Base-by-base conservation (phyloP, 352 stramenopile species). In the Phytophthora hibernalis region DNA sequence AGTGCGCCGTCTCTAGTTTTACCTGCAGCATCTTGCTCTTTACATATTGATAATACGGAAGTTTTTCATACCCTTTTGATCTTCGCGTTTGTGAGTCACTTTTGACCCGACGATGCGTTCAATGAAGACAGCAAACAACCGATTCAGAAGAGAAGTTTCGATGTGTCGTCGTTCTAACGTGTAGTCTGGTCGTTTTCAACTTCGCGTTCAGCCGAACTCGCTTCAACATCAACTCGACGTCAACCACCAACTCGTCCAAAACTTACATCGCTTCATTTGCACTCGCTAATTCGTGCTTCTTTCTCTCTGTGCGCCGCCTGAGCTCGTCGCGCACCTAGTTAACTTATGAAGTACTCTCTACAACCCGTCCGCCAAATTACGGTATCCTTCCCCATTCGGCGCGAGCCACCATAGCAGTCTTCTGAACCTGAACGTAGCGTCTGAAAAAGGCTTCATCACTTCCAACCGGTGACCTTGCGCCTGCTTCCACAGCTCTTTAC, bases 301-400 rank as follows among this genome's bases (percentile, higher is more conserved):
- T 43, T 54, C 50, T 66, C 18, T 54, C 20, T 64, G 30, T 31
- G 16, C 40, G 38, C 33, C 45, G 24, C 52, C 35, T 55, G 49
- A 48, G 51, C 59, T 45, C 28, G 7, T 35, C 38, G 45, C 18
- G 51, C 58, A 38, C 15, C 65, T 73, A 69, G 28, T 73, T 73
- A 73, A 73, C 69, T 73, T 65, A 73, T 57, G 30, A 64, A 68
- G 30, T 68, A 55, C 37, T 66, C 37, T 42, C 50, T 70, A 64
- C 54, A 68, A 63, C 54, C 49, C 38, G 5, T 22, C 8, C 43
- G 56, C 60, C 47, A 40, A 65, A 57, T 50, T n/a, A n/a, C n/a
- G n/a, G n/a, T n/a, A n/a, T n/a, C n/a, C n/a, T n/a, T n/a, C n/a
- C n/a, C 20, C 42, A 16, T 48, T 48, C 37, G 12, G 20, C 26